A percentile compares a stretch with the other conserved stretches of the same genome.
Conservation (phyloP, 2,329 filamentous ascomycete genomes). For the Xenoacremonium recifei region DNA sequence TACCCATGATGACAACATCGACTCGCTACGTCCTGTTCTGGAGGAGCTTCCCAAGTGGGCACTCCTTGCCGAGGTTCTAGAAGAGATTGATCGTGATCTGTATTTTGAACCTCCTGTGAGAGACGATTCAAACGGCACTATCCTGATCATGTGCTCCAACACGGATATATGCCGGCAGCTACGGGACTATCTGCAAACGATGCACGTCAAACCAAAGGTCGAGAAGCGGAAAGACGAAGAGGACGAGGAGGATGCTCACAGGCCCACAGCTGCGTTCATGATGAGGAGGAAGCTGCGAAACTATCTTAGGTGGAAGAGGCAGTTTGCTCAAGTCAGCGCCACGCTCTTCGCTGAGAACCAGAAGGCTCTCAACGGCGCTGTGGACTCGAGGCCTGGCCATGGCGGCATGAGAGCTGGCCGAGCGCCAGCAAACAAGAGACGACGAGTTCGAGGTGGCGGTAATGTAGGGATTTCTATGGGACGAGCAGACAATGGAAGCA, state of each 20-base stretch:
- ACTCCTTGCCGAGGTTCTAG: conserved; percentile 81
- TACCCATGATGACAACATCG: conserved; percentile 44
- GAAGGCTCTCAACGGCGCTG: conserved; percentile 67
- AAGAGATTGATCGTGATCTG: conserved; percentile 88
- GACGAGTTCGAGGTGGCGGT: conserved; percentile 79
- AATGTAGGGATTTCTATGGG: conserved; percentile 54
- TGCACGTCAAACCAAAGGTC: conserved; percentile 67
- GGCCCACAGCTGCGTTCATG: conserved; percentile 79
- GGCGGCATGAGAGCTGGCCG: conserved; percentile 52
- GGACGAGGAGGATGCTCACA: conserved; percentile 50
- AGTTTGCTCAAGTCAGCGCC: conserved; percentile 82
- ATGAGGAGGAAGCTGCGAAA: conserved; percentile 83
- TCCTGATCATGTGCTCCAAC: conserved; percentile 94
- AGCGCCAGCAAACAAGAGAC: conserved; percentile 79
- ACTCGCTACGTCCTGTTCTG: conserved; percentile 74
- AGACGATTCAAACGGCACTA: conserved; percentile 87
- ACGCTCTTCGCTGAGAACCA: conserved; percentile 78
- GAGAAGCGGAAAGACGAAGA: conserved; percentile 42
- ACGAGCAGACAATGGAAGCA: conserved; percentile 70
- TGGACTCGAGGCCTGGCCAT: conserved; percentile 52
- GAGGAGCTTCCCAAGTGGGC: conserved; percentile 96
- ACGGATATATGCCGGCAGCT: conserved; percentile 83
- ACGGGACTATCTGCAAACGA: conserved; percentile 86
- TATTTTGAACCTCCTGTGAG: conserved; percentile 76
- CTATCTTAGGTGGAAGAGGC: conserved; percentile 87